Conservation (phyloP, 164 flowering plant species). For the Buxus sempervirens region DNA sequence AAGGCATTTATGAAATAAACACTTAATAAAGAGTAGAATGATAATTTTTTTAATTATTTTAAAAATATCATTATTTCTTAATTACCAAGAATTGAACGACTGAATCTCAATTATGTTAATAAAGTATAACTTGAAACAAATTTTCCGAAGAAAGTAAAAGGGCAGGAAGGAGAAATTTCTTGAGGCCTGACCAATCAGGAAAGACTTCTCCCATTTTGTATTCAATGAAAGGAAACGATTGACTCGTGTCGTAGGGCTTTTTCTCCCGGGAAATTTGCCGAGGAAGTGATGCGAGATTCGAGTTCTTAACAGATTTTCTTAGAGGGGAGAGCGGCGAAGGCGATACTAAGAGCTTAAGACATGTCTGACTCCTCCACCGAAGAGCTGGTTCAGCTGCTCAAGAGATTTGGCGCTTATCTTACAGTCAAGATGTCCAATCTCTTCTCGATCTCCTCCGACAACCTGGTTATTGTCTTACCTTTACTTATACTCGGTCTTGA, state of each 20-base stretch:
- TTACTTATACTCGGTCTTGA: not conserved
- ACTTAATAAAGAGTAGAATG: too few relatives aligned
- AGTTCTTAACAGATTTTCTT: not conserved
- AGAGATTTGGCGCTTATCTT: constrained; percentile 66
- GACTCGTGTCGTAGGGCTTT: not conserved
- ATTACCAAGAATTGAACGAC: too few relatives aligned
- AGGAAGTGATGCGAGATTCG: not conserved
- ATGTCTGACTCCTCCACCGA: constrained; percentile 79
- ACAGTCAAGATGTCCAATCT: constrained; percentile 70
- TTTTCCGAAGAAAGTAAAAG: too few relatives aligned
- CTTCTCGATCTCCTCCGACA: constrained; percentile 39
- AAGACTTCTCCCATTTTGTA: not conserved
- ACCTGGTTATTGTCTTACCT: constrained; percentile 35
- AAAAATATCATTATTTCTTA: too few relatives aligned
- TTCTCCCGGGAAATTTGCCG: not conserved
- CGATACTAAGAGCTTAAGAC: constrained; percentile 1
- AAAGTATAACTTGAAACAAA: too few relatives aligned
- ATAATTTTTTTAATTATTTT: too few relatives aligned
- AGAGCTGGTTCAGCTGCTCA: constrained; percentile 66
- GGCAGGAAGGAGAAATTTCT: too few relatives aligned
- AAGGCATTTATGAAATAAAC: too few relatives aligned
- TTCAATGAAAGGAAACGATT: too few relatives aligned
- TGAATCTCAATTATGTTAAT: too few relatives aligned
- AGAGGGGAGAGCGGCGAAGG: not conserved
- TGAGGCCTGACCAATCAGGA: not conserved